Evolutionary conservation across 495 filamentous ascomycete genomes (phyloP).

Genomic region (Penicillium paradoxum): DNA sequence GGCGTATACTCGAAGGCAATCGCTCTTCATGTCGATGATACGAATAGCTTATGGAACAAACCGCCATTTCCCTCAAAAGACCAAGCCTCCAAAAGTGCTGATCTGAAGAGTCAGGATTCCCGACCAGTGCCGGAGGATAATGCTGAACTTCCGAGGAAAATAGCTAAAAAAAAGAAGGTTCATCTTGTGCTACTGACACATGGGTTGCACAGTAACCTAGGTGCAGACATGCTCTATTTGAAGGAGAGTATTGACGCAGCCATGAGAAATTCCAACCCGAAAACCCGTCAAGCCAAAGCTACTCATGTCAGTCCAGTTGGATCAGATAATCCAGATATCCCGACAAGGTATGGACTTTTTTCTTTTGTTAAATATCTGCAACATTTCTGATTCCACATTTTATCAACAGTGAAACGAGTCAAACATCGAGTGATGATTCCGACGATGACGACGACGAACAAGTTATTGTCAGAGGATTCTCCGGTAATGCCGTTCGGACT

Average conservation of each 20-base stretch:
- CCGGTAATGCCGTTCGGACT: conserved; percentile 82
- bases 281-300: conserved; percentile 42
- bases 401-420: background rate
- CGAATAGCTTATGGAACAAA: conserved; percentile 81
- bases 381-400: background rate
- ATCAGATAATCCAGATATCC: background rate
- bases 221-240: conserved; percentile 92
- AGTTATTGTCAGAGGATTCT: conserved; percentile 89
- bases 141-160: background rate
- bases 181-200: conserved; percentile 93
- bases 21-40: conserved; percentile 76
- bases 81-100: conserved; percentile 40
- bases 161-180: conserved; percentile 56
- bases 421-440: background rate
- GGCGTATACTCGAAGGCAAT: conserved; percentile 80
- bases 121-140: background rate
- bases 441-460: conserved; percentile 68
- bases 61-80: conserved; percentile 65
- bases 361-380: background rate
- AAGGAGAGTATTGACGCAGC: conserved; percentile 94
- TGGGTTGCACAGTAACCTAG: conserved; percentile 94
- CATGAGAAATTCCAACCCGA: conserved; percentile 60
- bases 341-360: background rate
- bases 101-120: conserved; percentile 12
- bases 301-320: background rate